Conservation (phyloP, 345 rosid genomes). For the Boechera stricta region DNA sequence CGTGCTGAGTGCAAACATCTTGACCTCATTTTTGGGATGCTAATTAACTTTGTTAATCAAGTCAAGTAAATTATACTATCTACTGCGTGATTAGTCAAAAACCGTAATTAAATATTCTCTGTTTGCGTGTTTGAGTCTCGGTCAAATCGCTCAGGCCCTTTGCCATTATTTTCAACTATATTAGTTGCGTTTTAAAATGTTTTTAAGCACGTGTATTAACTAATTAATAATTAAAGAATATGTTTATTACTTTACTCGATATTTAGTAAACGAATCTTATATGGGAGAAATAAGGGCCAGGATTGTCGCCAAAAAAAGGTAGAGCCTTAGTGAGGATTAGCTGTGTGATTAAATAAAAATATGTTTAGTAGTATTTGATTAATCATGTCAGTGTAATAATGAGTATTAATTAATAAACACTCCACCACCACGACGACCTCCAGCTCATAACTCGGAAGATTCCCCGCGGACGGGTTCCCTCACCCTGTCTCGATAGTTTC, state of each 20-base stretch:
- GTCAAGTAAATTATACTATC: neutral
- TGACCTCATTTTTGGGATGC: neutral
- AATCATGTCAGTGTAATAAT: slow-evolving; percentile 9
- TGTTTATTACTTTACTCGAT: neutral
- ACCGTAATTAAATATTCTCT: neutral
- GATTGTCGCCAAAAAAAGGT: neutral
- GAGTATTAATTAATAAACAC: neutral
- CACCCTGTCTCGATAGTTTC: slow-evolving; percentile 9
- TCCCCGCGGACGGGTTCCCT: slow-evolving; percentile 16
- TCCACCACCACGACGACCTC: slow-evolving; percentile 11
- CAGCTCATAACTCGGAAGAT: slow-evolving; percentile 31
- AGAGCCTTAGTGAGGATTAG: slow-evolving; percentile 10
- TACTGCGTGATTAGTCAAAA: neutral
- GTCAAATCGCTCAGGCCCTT: slow-evolving; percentile 12
- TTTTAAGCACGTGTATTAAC: slow-evolving; percentile 16
- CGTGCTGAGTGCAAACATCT: neutral
- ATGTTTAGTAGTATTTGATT: neutral
- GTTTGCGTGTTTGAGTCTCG: slow-evolving; percentile 24
- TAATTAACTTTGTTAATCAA: neutral
- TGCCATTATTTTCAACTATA: slow-evolving; percentile 22
- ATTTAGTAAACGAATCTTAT: slow-evolving; percentile 23
- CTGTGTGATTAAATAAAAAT: slow-evolving; percentile 23
- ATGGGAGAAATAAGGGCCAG: slow-evolving; percentile 29
- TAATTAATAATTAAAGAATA: neutral
- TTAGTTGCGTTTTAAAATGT: neutral